A percentile compares a stretch with the other conserved stretches of the same genome.
phyloP scores from a whole-genome alignment of 1,284 basidiomycete genomes.

The Xanthoconium separans region DNA sequence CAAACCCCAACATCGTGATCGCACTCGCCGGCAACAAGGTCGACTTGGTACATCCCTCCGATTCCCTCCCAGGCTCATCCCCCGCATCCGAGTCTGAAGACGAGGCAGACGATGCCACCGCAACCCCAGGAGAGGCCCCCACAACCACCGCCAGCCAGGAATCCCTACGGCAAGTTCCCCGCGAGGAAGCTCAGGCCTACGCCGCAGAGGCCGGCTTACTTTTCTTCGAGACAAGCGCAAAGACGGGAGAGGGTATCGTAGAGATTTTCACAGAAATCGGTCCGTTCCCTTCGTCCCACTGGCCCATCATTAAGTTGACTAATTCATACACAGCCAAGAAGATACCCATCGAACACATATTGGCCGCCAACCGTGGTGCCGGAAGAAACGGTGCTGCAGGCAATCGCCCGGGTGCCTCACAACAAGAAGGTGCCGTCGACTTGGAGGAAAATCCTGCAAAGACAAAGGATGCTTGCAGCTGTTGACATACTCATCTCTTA shows the following conservation, averaged over 20 bases:
- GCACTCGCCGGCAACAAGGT: slow-evolving; percentile 96
- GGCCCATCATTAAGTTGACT: slow-evolving; percentile 5
- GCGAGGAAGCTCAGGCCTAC: slow-evolving; percentile 95
- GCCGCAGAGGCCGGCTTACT: slow-evolving; percentile 90
- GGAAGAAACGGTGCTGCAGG: slow-evolving; percentile 61
- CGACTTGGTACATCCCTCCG: slow-evolving; percentile 80
- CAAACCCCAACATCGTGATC: slow-evolving; percentile 99
- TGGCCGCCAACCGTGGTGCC: slow-evolving; percentile 70
- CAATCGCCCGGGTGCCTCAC: slow-evolving; percentile 49
- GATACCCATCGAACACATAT: slow-evolving; percentile 91
- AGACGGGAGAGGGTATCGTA: slow-evolving; percentile 95
- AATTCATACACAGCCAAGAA: slow-evolving; percentile 72
- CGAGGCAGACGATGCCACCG: slow-evolving; percentile 83
- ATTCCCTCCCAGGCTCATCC: slow-evolving; percentile 50
- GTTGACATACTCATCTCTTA: slow-evolving; percentile 39
- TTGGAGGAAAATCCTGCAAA: slow-evolving; percentile 69
- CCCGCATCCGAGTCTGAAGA: slow-evolving; percentile 68
- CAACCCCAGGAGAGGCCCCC: slow-evolving; percentile 72
- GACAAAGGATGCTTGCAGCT: slow-evolving; percentile 79
- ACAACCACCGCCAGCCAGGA: slow-evolving; percentile 56
- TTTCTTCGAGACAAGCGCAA: slow-evolving; percentile 98
- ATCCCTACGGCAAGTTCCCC: slow-evolving; percentile 81
- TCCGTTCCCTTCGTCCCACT: slow-evolving; percentile 38
- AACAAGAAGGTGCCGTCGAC: slow-evolving; percentile 63
- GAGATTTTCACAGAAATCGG: slow-evolving; percentile 99